Evolutionary conservation across 495 filamentous ascomycete species (phyloP), one percentile per base, ranked within the genome.

Genomic region (Evernia prunastri): DNA sequence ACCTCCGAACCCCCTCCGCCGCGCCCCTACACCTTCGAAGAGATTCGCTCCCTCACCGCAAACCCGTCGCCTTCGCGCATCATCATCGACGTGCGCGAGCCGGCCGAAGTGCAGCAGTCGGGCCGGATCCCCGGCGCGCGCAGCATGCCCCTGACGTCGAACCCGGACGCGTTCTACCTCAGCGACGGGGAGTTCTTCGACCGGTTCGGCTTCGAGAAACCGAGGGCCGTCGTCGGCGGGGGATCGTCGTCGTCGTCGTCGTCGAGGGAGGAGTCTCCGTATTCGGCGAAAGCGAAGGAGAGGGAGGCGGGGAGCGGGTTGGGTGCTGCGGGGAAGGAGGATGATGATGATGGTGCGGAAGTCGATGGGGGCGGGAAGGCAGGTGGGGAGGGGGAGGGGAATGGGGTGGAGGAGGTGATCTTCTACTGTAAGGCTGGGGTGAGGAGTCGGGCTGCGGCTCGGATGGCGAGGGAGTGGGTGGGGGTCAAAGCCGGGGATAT

Each of bases 371-470:
- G 39, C 20, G 43, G 54, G 0, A 18, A 23, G 7, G 65, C 13
- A 25, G 53, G 18, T 70, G 61, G 0, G 39, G 35, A 51, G 58
- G 42, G 60, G 56, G 64, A 75, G 36, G 62, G 58, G 53, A 6
- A 72, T 72, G 63, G 78, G 78, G 61, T 71, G 63, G 69, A 71
- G 49, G 81, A 86, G 68, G 76, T 96, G 15, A 84, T 97, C 3
- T 94, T 97, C 69, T 98, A 96, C 73, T 98, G 94, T 74, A 93
- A 89, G 77, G 85, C 90, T 0, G 94, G 94, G 4, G 91, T 97
- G 63, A 81, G 94, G 74, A 89, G 88, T 69, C 73, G 79, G 27
- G 84, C 89, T 6, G 93, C 92, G n/a, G 91, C 92, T 31, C 81
- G 85, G 70, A 72, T 97, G 76, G 93, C 93, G 58, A 85, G 84